Evolutionary conservation across 129 eudicot species (phyloP).

Genomic region (Escallonia rubra): DNA sequence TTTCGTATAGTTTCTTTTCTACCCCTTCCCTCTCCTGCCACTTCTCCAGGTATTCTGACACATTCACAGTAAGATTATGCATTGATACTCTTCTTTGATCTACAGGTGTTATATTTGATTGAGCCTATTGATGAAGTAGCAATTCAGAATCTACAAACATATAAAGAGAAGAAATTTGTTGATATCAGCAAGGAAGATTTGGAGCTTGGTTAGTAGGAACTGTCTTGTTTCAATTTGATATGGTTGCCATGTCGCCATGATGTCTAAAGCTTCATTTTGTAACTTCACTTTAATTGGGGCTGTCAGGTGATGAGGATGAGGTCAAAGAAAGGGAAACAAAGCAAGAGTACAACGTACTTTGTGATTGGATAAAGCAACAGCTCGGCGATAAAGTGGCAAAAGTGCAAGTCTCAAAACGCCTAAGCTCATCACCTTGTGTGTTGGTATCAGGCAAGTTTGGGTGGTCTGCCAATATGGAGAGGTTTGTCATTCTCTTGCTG

Average conservation of each 20-base stretch:
- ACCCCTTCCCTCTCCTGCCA: too few relatives aligned
- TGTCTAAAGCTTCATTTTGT: background rate
- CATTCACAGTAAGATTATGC: too few relatives aligned
- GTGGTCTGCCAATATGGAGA: slow-evolving; percentile 99
- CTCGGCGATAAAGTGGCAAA: slow-evolving; percentile 96
- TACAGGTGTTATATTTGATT: slow-evolving; percentile 68
- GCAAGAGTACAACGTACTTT: slow-evolving; percentile 77
- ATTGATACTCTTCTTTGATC: background rate
- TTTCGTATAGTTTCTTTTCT: too few relatives aligned
- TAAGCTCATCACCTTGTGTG: slow-evolving; percentile 95
- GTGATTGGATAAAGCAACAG: slow-evolving; percentile 98
- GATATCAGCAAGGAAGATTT: slow-evolving; percentile 99
- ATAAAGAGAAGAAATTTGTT: slow-evolving; percentile 92
- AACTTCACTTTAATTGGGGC: background rate
- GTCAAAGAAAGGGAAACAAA: slow-evolving; percentile 80
- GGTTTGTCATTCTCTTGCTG: slow-evolving; percentile 35
- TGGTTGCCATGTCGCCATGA: background rate
- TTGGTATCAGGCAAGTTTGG: slow-evolving; percentile 98
- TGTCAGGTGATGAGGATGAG: slow-evolving; percentile 83
- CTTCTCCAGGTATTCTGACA: too few relatives aligned
- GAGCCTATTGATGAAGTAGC: slow-evolving; percentile 99
- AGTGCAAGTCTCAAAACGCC: slow-evolving; percentile 91
- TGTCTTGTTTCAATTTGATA: background rate
- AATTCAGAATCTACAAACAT: slow-evolving; percentile 82
- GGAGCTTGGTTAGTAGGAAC: slow-evolving; percentile 75